These are phyloP conservation scores for Wickerhamomyces sp. DNA, from an alignment of 1,139 yeast genomes.

Conservation along the genomic window DNA sequence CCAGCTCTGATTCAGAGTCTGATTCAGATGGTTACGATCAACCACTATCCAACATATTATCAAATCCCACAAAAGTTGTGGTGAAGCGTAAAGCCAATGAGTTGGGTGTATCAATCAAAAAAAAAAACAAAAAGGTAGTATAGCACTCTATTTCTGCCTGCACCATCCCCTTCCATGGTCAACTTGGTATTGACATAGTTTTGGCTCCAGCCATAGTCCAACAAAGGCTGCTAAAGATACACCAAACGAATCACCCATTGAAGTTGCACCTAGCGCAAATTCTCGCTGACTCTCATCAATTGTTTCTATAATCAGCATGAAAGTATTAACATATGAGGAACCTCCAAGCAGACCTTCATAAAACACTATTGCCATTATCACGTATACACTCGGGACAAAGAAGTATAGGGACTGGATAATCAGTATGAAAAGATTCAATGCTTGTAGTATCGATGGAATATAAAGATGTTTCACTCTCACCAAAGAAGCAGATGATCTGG, in stretches of 20 bases:
- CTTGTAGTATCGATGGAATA: constrained; percentile 61
- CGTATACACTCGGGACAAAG: constrained; percentile 62
- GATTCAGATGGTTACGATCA: constrained; percentile 10
- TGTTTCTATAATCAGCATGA: constrained; percentile 67
- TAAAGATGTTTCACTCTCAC: constrained; percentile 56
- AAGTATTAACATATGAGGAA: constrained; percentile 83
- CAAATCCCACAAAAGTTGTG: constrained; percentile 5
- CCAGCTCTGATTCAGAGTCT: constrained; percentile 6
- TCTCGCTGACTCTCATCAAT: constrained; percentile 57
- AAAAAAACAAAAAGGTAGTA: constrained; percentile 6
- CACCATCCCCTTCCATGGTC: constrained; percentile 65
- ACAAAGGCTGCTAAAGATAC: constrained; percentile 75
- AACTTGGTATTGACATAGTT: constrained; percentile 68
- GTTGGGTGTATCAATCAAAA: constrained; percentile 13
- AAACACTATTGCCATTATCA: constrained; percentile 56
- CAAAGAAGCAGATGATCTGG: constrained; percentile 74
- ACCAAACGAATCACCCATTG: constrained; percentile 88
- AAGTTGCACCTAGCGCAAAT: constrained; percentile 90
- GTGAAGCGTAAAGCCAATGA: constrained; percentile 13
- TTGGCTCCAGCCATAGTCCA: constrained; percentile 69
- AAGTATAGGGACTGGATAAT: constrained; percentile 58
- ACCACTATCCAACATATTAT: constrained; percentile 3
- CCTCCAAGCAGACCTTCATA: constrained; percentile 93
- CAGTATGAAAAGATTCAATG: constrained; percentile 55
- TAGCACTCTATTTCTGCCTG: constrained; percentile 10